A percentile compares a stretch with the other conserved stretches of the same genome.
phyloP scores from a whole-genome alignment of 129 eudicot genomes.

The Chrysanthemum makinoi region DNA sequence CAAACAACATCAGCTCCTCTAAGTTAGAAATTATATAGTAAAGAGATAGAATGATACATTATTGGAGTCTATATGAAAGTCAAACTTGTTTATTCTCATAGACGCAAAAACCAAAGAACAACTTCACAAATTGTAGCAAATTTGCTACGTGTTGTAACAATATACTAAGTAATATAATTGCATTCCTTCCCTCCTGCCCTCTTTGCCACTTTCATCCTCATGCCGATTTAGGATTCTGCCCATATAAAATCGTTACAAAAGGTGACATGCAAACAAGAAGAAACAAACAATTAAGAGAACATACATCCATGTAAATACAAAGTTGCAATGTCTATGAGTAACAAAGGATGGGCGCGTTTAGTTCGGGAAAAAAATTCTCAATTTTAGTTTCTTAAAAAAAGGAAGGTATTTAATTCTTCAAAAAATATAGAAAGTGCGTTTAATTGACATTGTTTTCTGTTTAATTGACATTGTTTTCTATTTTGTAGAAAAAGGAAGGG shows the following conservation, averaged over 20 bases:
- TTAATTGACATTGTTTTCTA: no score
- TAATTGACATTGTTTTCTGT: no score
- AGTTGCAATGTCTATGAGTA: neutral
- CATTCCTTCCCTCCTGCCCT: conserved; percentile 25
- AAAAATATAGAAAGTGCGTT: no score
- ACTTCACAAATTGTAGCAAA: conserved; percentile 40
- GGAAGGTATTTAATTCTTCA: no score
- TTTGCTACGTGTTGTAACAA: conserved; percentile 26
- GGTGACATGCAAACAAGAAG: neutral
- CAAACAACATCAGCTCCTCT: conserved; percentile 14
- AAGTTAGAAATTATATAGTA: conserved; percentile 25
- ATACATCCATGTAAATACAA: neutral
- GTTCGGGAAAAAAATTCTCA: no score
- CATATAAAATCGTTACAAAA: neutral
- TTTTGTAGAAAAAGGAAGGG: no score
- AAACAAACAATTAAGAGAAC: conserved; percentile 1
- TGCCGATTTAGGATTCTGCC: conserved; percentile 69
- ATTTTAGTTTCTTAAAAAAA: no score
- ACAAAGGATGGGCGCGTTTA: neutral
- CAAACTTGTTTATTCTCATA: conserved; percentile 38
- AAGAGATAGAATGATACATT: conserved; percentile 48
- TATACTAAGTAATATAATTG: conserved; percentile 28
- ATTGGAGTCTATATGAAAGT: conserved; percentile 45
- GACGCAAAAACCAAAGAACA: conserved; percentile 35
- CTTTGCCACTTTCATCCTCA: conserved; percentile 29